Evolutionary conservation across 768 basidiomycete species (phyloP).

Genomic region (Phaffia australis): DNA sequence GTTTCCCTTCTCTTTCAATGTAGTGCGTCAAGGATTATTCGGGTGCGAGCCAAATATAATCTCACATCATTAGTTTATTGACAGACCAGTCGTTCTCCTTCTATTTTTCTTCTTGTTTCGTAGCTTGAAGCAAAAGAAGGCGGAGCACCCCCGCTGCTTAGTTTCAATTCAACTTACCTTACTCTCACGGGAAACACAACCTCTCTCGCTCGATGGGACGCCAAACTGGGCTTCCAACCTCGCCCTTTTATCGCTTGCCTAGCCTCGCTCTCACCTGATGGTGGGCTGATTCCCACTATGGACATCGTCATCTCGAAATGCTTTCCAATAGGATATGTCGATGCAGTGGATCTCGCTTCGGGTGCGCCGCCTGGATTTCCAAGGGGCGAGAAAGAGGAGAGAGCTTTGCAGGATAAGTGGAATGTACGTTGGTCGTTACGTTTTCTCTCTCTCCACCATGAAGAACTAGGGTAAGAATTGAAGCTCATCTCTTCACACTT

Average conservation of each 20-base stretch:
- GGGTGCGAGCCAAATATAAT: no score
- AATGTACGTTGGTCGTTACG: slow-evolving; percentile 33
- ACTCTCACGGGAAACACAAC: slow-evolving; percentile 72
- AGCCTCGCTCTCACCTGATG: slow-evolving; percentile 66
- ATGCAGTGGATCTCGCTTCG: background rate
- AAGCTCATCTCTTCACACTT: background rate
- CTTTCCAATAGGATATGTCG: slow-evolving; percentile 70
- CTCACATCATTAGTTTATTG: background rate
- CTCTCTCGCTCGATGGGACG: slow-evolving; percentile 75
- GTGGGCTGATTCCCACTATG: slow-evolving; percentile 63
- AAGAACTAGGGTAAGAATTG: slow-evolving; percentile 1
- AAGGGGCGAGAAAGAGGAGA: slow-evolving; percentile 61
- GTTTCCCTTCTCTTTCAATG: slow-evolving; percentile 6
- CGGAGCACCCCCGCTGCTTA: slow-evolving; percentile 52
- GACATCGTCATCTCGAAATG: slow-evolving; percentile 62
- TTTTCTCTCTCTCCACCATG: background rate
- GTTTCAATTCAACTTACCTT: slow-evolving; percentile 48
- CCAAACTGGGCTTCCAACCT: slow-evolving; percentile 66
- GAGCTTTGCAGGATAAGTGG: slow-evolving; percentile 53
- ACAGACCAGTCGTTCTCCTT: background rate
- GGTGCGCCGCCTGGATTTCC: slow-evolving; percentile 33
- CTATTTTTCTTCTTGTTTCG: background rate
- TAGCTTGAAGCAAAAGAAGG: slow-evolving; percentile 70
- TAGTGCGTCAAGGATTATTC: no score
- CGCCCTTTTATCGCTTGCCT: slow-evolving; percentile 61